Evolutionary conservation across 2,329 filamentous ascomycete species (phyloP).

Genomic region (Aspergillus eucalypticola): DNA sequence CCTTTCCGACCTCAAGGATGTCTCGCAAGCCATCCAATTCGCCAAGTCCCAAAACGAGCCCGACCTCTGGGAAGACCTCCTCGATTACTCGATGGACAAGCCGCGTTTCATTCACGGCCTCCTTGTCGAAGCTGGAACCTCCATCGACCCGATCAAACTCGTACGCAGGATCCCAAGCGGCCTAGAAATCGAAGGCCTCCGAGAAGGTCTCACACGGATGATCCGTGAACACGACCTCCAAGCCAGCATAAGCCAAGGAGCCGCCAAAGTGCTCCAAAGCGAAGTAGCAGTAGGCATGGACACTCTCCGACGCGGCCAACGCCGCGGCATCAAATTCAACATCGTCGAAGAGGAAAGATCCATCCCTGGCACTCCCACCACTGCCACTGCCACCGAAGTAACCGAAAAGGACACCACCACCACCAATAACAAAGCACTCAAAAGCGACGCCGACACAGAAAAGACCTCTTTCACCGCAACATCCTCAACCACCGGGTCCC

Average conservation of each 20-base stretch:
- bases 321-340: conserved; percentile 86
- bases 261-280: conserved; percentile 79
- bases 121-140: conserved; percentile 89
- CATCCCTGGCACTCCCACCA: conserved; percentile 5
- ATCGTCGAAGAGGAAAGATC: conserved; percentile 48
- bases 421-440: not conserved
- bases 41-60: conserved; percentile 90
- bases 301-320: conserved; percentile 74
- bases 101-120: conserved; percentile 90
- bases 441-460: conserved; percentile 18
- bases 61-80: conserved; percentile 90
- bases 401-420: conserved; percentile 8
- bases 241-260: conserved; percentile 85
- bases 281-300: conserved; percentile 86
- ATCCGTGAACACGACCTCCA: conserved; percentile 96
- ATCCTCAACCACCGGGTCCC: conserved; percentile 5
- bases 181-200: conserved; percentile 84
- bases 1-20: conserved; percentile 87
- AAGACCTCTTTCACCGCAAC: conserved; percentile 16
- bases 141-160: conserved; percentile 87
- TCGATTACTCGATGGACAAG: conserved; percentile 97
- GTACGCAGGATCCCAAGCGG: conserved; percentile 90
- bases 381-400: not conserved
- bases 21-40: conserved; percentile 89
- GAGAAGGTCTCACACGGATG: conserved; percentile 85